Evolutionary conservation across 106 monocot genomes (phyloP).

Genomic region (Narthecium ossifragum): DNA sequence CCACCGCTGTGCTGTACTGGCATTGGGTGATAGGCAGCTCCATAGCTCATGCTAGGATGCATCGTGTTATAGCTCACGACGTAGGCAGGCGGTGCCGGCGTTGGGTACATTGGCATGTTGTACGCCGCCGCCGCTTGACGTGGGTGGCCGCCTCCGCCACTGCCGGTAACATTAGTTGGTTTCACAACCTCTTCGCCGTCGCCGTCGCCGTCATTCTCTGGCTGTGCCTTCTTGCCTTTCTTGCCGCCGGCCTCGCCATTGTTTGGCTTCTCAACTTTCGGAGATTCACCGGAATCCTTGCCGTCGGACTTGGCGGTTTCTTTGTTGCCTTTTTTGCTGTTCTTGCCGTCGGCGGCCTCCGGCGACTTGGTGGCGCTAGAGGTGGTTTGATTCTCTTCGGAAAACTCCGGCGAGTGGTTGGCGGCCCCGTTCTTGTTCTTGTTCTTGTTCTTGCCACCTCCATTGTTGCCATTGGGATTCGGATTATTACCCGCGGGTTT

Average conservation of each 20-base stretch:
- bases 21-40: constrained; percentile 13
- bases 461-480: not conserved
- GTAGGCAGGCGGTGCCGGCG: constrained; percentile 21
- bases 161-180: not conserved
- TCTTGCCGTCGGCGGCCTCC: too few species aligned
- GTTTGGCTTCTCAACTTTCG: not conserved
- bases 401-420: too few species aligned
- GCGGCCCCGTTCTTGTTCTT: constrained; percentile 7
- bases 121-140: not conserved
- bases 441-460: constrained; percentile 3
- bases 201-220: not conserved
- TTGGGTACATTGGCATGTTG: not conserved
- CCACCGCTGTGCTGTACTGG: constrained; percentile 3
- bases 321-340: not conserved
- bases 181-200: not conserved
- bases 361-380: not conserved
- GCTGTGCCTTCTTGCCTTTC: constrained; percentile 7
- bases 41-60: constrained; percentile 36
- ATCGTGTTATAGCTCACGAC: constrained; percentile 41
- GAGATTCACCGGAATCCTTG: not conserved
- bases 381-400: not conserved
- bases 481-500: constrained; percentile 13
- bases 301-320: not conserved
- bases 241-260: constrained; percentile 4
- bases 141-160: not conserved